Evolutionary conservation across 352 stramenopile species (phyloP).

Genomic region (Elongisporangium undulatum): DNA sequence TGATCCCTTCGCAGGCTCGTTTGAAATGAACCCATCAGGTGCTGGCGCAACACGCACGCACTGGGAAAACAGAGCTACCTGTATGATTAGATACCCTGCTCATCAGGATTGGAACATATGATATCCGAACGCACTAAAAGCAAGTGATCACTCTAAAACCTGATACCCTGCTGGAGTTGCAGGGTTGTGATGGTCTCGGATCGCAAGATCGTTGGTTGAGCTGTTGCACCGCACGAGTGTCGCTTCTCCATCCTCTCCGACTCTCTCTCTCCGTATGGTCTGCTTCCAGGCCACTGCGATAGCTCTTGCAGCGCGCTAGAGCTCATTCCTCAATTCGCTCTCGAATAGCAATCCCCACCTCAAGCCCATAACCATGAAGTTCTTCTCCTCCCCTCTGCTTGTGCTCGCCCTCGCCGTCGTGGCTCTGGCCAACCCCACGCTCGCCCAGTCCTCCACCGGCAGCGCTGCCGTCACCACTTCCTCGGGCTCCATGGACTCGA

Average conservation of each 20-base stretch:
- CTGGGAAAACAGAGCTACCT: too few relatives aligned
- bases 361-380: slow-evolving; percentile 20
- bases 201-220: slow-evolving; percentile 8
- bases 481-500: not conserved
- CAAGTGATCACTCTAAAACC: too few relatives aligned
- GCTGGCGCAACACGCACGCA: too few relatives aligned
- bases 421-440: not conserved
- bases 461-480: not conserved
- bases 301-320: slow-evolving; percentile 6
- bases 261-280: slow-evolving; percentile 3
- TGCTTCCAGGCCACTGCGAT: not conserved
- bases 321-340: slow-evolving; percentile 20
- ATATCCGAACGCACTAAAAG: too few relatives aligned
- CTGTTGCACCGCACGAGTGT: slow-evolving; percentile 6
- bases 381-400: slow-evolving; percentile 23
- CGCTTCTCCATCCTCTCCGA: slow-evolving; percentile 8
- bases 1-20: too few relatives aligned
- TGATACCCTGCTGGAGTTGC: too few relatives aligned
- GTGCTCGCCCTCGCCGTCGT: slow-evolving; percentile 14
- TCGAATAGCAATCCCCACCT: not conserved
- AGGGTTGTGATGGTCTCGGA: too few relatives aligned
- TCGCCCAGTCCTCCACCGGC: not conserved
- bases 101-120: too few relatives aligned
- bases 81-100: too few relatives aligned
- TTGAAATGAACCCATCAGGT: too few relatives aligned